Percentiles rank a stretch among this genome's conserved stretches.
Conservation (phyloP, 2,329 filamentous ascomycete genomes). For the Trichoderma aggressivum region DNA sequence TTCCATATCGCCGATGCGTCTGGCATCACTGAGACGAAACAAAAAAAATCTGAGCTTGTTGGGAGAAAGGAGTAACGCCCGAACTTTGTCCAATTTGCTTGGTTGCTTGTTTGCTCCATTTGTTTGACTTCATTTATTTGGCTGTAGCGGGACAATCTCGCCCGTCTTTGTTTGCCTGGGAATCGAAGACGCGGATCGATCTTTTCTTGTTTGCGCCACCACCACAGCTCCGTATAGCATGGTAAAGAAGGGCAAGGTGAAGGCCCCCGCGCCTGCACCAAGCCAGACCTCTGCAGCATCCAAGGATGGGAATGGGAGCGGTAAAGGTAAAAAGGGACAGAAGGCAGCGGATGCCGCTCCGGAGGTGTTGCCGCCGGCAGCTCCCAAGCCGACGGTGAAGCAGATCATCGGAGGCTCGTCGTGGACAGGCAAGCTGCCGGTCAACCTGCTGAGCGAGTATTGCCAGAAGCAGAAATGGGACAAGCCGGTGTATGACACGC, state of each 20-base stretch:
- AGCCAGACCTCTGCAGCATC: constrained; percentile 28
- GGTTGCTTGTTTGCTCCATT: background rate
- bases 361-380: constrained; percentile 38
- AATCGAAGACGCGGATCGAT: background rate
- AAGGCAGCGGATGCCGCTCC: constrained; percentile 30
- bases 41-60: background rate
- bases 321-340: constrained; percentile 42
- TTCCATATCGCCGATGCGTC: background rate
- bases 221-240: constrained; percentile 29
- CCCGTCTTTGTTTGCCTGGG: background rate
- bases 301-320: constrained; percentile 41
- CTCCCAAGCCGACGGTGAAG: constrained; percentile 62
- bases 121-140: background rate
- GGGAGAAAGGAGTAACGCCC: background rate
- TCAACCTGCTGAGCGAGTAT: constrained; percentile 89
- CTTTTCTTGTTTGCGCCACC: background rate
- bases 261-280: constrained; percentile 39
- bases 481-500: constrained; percentile 85
- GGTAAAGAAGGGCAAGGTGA: constrained; percentile 54
- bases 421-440: constrained; percentile 95
- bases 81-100: background rate
- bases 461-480: constrained; percentile 96
- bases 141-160: background rate
- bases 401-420: constrained; percentile 90
- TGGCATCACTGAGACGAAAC: background rate